Percentiles rank a stretch among this genome's conserved stretches.
Evolutionary conservation across 75 land plant genomes (phyloP).

Genomic region (Cunninghamia lanceolata): DNA sequence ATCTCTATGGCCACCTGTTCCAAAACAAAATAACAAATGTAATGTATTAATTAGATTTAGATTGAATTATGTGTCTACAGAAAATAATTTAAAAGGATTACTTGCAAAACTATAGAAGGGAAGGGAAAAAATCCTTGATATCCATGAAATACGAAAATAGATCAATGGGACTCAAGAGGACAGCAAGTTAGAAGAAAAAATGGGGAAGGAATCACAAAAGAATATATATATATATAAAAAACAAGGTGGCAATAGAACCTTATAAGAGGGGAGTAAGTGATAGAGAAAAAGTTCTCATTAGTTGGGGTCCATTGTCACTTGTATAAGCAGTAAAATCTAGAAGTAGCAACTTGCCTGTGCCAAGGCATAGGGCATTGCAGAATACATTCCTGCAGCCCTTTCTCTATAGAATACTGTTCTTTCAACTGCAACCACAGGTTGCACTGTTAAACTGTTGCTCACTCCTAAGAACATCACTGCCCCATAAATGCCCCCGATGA

Average conservation of each 20-base stretch:
- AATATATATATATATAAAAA: no score
- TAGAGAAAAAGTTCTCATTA: no score
- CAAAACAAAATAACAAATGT: background rate
- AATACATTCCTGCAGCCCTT: conserved; percentile 93
- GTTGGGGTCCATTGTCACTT: no score
- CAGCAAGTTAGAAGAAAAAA: no score
- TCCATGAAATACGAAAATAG: no score
- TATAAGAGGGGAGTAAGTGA: no score
- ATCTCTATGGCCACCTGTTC: conserved; percentile 45
- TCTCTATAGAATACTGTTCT: conserved; percentile 84
- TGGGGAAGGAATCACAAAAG: no score
- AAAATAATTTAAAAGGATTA: no score
- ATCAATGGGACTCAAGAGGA: no score
- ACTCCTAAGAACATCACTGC: conserved; percentile 83
- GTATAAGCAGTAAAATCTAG: background rate
- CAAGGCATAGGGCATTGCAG: conserved; percentile 91
- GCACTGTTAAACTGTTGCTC: conserved; percentile 79
- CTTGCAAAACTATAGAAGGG: no score
- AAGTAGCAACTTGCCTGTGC: conserved; percentile 54
- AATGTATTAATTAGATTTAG: background rate
- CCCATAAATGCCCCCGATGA: conserved; percentile 74
- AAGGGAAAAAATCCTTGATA: background rate
- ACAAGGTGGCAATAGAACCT: no score
- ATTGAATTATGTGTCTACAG: background rate
- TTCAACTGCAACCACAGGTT: conserved; percentile 75